phyloP scores from a whole-genome alignment of 345 rosid genomes.

The Geranium brycei region DNA sequence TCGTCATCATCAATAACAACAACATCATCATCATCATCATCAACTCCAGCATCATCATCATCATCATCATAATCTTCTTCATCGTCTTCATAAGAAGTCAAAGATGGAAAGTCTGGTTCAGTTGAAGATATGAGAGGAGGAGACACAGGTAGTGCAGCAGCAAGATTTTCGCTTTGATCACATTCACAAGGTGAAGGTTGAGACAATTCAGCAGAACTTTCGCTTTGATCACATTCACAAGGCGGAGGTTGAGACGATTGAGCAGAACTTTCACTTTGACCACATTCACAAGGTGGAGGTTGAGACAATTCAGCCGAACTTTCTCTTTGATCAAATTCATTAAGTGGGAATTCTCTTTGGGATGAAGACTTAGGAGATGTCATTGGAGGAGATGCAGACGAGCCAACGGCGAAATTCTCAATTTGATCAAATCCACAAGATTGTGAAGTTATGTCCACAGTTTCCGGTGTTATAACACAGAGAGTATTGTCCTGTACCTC shows the following conservation, averaged over 20 bases:
- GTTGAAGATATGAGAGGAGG: constrained; percentile 14
- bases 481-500: constrained; percentile 49
- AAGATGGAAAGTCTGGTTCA: constrained; percentile 15
- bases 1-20: constrained; percentile 23
- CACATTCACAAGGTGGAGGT: constrained; percentile 8
- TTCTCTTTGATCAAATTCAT: constrained; percentile 19
- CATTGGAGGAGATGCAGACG: no score
- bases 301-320: constrained; percentile 20
- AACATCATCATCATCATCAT: constrained; percentile 29
- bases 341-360: background rate
- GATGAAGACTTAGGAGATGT: no score
- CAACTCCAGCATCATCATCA: constrained; percentile 20
- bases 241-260: no score
- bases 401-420: no score
- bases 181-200: constrained; percentile 9
- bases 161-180: no score
- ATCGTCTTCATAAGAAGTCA: constrained; percentile 16
- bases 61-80: constrained; percentile 23
- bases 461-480: constrained; percentile 47
- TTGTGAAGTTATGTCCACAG: constrained; percentile 27
- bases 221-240: constrained; percentile 15
- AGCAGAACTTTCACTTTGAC: background rate
- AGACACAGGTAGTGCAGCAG: background rate
- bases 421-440: constrained; percentile 7
- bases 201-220: constrained; percentile 22